Evolutionary conservation across 768 basidiomycete genomes (phyloP).

Genomic region (Suillus subluteus): DNA sequence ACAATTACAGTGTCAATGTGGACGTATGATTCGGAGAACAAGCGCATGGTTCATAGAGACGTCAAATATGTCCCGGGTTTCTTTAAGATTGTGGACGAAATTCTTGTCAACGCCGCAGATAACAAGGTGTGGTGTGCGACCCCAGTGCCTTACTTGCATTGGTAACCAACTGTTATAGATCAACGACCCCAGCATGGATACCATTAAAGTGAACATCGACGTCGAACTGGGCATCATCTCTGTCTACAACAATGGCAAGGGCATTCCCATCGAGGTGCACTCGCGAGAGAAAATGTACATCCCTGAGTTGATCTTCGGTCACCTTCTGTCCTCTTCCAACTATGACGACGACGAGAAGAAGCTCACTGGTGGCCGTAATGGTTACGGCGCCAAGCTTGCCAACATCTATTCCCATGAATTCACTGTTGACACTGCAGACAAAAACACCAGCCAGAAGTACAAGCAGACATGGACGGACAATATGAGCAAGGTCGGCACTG

Average conservation of each 20-base stretch:
- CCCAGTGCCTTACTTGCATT: conserved; percentile 19
- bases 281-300: conserved; percentile 92
- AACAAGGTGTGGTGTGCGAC: conserved; percentile 72
- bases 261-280: conserved; percentile 97
- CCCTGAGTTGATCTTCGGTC: conserved; percentile 96
- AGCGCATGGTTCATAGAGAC: conserved; percentile 82
- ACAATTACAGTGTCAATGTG: conserved; percentile 87
- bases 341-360: conserved; percentile 99
- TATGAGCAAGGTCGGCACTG: conserved; percentile 85
- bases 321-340: conserved; percentile 92
- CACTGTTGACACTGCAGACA: conserved; percentile 94
- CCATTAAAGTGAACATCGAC: conserved; percentile 87
- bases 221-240: conserved; percentile 84
- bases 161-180: conserved; percentile 54
- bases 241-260: conserved; percentile 93
- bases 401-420: conserved; percentile 99
- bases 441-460: conserved; percentile 84
- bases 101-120: conserved; percentile 98
- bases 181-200: conserved; percentile 90
- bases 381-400: conserved; percentile 96
- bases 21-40: conserved; percentile 86
- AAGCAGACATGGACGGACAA: conserved; percentile 94
- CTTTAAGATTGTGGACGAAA: conserved; percentile 99
- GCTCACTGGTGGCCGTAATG: conserved; percentile 96
- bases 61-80: conserved; percentile 96